Evolutionary conservation across 345 rosid genomes (phyloP).

Genomic region (Arabidopsis arenosa): DNA sequence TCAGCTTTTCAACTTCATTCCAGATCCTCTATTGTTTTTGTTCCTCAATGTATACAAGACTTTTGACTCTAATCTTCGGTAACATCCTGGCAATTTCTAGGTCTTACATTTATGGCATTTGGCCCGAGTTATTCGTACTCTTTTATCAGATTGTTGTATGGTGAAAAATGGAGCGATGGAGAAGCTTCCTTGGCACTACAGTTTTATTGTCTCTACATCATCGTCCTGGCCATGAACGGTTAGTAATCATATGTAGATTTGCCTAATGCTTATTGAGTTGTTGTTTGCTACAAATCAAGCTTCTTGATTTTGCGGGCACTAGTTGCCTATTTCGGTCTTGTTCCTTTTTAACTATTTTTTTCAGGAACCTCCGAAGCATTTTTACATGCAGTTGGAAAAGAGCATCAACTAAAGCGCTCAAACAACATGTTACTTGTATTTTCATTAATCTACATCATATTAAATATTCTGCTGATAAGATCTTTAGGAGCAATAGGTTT

Average conservation of each 20-base stretch:
- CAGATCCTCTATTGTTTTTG: neutral
- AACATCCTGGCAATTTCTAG: constrained; percentile 44
- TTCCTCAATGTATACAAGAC: constrained; percentile 12
- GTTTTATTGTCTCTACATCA: constrained; percentile 81
- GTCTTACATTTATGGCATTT: constrained; percentile 83
- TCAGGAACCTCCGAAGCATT: constrained; percentile 97
- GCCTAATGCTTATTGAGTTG: too few species aligned
- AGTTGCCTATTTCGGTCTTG: neutral
- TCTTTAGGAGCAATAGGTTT: constrained; percentile 88
- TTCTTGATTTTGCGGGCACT: neutral
- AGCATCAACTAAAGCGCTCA: constrained; percentile 74
- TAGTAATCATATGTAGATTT: neutral
- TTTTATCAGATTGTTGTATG: constrained; percentile 81
- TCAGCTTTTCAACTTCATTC: neutral
- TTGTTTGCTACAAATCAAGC: too few species aligned
- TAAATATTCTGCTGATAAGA: constrained; percentile 66
- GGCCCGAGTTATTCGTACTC: constrained; percentile 96
- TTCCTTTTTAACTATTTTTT: neutral
- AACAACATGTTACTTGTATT: constrained; percentile 74
- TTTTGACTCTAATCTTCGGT: constrained; percentile 11
- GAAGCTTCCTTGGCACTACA: constrained; percentile 81
- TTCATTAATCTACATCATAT: constrained; percentile 61
- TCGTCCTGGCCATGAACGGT: constrained; percentile 84
- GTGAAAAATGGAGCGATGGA: constrained; percentile 95
- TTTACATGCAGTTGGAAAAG: constrained; percentile 88